A percentile compares a stretch with the other conserved stretches of the same genome.
Conservation (phyloP, 208 protist genomes). For the Leishmania tarentolae region DNA sequence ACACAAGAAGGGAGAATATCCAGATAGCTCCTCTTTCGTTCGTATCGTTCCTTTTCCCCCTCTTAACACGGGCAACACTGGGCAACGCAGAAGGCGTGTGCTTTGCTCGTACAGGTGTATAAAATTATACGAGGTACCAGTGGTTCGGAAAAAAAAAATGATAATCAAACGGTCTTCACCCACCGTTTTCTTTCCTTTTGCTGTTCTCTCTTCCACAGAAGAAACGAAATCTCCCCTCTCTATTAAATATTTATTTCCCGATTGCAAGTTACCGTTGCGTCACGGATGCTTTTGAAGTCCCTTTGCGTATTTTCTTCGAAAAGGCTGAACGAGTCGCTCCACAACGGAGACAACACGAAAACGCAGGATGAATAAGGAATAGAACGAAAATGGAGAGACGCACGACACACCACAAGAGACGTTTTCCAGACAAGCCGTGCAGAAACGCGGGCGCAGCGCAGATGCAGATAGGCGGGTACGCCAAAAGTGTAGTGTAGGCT, state of each 20-base stretch:
- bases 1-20: neutral
- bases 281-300: neutral
- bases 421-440: neutral
- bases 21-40: neutral
- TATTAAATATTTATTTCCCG: neutral
- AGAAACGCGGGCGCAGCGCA: neutral
- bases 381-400: neutral
- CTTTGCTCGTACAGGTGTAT: neutral
- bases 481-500: neutral
- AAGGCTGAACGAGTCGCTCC: neutral
- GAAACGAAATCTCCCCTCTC: too few relatives aligned
- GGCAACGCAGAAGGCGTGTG: neutral
- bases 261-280: neutral
- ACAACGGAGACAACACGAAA: neutral
- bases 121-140: neutral
- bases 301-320: neutral
- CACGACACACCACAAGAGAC: neutral
- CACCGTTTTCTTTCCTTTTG: neutral
- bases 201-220: neutral
- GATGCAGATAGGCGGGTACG: neutral
- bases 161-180: too few relatives aligned
- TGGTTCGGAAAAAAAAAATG: neutral
- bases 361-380: neutral
- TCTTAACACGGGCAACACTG: neutral
- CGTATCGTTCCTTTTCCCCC: too few relatives aligned